These are phyloP conservation scores for Backusella psychrophila DNA, from an alignment of 192 early-diverging fungal species.

Conservation along the genomic window DNA sequence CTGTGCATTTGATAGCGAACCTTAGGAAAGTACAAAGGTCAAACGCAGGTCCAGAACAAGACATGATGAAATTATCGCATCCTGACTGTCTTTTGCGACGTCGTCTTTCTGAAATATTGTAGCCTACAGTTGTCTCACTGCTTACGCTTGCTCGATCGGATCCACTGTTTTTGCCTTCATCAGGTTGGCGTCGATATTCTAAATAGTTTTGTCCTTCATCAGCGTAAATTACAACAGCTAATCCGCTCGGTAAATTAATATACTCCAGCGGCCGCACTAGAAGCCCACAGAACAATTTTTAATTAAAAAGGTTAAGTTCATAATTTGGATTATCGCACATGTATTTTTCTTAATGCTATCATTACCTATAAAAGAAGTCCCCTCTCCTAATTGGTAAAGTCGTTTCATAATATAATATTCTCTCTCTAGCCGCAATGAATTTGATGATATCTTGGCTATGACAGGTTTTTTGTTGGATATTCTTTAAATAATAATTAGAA, in stretches of 20 bases:
- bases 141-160: not conserved
- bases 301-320: not conserved
- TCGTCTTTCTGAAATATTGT: not conserved
- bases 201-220: conserved; percentile 27
- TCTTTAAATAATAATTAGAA: not conserved
- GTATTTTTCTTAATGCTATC: not conserved
- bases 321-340: not conserved
- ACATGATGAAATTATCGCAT: not conserved
- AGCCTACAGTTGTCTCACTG: not conserved
- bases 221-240: conserved; percentile 24
- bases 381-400: conserved; percentile 25
- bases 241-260: conserved; percentile 14
- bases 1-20: conserved; percentile 31
- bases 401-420: conserved; percentile 30
- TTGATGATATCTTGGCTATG: conserved; percentile 27
- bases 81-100: not conserved
- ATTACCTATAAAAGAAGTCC: conserved; percentile 29
- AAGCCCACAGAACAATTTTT: not conserved
- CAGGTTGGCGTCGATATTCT: conserved; percentile 10
- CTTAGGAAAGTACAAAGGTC: conserved; percentile 31
- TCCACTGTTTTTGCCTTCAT: not conserved
- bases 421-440: conserved; percentile 23
- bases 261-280: conserved; percentile 29
- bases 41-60: not conserved
- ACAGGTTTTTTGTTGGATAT: conserved; percentile 31